Percentiles rank a stretch among this genome's conserved stretches.
Conservation (phyloP, 441 rosid genomes). For the Dalechampia spathulata region DNA sequence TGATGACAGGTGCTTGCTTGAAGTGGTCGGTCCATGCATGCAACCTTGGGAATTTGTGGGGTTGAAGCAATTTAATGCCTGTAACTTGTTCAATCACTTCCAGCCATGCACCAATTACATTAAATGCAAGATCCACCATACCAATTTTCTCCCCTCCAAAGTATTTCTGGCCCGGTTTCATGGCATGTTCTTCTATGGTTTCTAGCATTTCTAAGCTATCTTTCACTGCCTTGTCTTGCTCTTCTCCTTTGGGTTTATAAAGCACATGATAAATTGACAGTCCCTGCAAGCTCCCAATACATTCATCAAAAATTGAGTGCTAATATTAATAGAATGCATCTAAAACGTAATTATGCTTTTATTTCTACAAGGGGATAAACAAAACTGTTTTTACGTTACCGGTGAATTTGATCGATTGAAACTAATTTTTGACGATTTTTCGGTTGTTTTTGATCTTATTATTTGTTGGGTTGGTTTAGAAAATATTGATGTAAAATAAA, state of each 20-base stretch:
- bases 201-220: constrained; percentile 17
- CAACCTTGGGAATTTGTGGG: constrained; percentile 20
- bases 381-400: no score
- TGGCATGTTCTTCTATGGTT: constrained; percentile 14
- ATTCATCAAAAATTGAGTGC: no score
- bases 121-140: constrained; percentile 21
- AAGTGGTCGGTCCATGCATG: constrained; percentile 18
- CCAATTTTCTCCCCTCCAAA: constrained; percentile 21
- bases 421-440: no score
- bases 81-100: constrained; percentile 6
- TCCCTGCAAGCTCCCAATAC: no score
- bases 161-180: constrained; percentile 5
- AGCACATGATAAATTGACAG: no score
- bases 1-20: constrained; percentile 14
- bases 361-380: no score
- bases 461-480: no score
- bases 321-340: no score
- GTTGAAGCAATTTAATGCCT: constrained; percentile 11
- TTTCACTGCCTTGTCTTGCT: constrained; percentile 15
- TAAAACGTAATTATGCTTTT: no score
- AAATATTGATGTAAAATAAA: no score
- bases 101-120: constrained; percentile 13
- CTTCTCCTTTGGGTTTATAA: constrained; percentile 16
- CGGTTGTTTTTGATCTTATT: no score
- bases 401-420: no score